A percentile compares a stretch with the other conserved stretches of the same genome.
Conservation (phyloP, 768 basidiomycete genomes). For the Termitomyces sp. region DNA sequence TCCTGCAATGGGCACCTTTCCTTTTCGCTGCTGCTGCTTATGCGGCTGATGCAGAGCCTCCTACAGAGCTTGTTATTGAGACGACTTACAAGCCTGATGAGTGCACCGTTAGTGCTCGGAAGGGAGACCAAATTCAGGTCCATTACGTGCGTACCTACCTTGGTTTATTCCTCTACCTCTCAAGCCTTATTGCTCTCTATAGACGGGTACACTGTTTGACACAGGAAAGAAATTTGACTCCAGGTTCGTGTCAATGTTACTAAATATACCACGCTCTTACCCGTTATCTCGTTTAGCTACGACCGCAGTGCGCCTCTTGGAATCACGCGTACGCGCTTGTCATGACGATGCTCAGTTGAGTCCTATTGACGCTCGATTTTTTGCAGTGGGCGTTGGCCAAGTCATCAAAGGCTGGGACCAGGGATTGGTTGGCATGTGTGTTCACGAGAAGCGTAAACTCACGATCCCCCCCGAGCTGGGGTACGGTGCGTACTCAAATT, state of each 20-base stretch:
- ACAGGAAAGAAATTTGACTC: conserved; percentile 88
- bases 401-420: conserved; percentile 87
- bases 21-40: conserved; percentile 42
- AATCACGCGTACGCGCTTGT: conserved; percentile 57
- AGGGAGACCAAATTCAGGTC: conserved; percentile 62
- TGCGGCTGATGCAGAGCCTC: conserved; percentile 30
- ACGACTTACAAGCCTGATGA: conserved; percentile 53
- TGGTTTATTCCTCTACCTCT: not conserved
- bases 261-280: not conserved
- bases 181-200: not conserved
- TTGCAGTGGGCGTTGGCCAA: conserved; percentile 68
- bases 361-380: not conserved
- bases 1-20: conserved; percentile 44
- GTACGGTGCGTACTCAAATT: conserved; percentile 59
- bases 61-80: conserved; percentile 56
- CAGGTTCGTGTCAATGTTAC: conserved; percentile 40
- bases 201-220: conserved; percentile 78
- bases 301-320: conserved; percentile 75
- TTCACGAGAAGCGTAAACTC: conserved; percentile 82
- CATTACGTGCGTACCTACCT: conserved; percentile 58
- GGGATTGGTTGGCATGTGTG: conserved; percentile 80
- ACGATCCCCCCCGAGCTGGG: conserved; percentile 79
- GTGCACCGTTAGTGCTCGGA: conserved; percentile 49
- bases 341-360: not conserved
- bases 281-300: conserved; percentile 30